Base-by-base conservation (phyloP, 1,284 basidiomycete genomes). In the Fomitopsis schrenkii region DNA sequence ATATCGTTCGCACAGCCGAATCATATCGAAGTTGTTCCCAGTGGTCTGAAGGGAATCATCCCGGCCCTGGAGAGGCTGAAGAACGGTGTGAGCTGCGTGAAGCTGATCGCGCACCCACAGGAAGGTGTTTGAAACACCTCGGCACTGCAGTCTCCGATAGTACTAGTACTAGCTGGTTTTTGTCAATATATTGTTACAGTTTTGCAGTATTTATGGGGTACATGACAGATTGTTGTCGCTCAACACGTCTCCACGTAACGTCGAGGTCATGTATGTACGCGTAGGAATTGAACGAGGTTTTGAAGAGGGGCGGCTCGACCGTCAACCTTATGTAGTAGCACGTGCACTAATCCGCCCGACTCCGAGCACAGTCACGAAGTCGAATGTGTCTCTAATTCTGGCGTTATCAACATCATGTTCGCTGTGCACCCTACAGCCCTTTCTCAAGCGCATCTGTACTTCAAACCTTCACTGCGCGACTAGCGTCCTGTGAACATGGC, bases 21-120 rank as follows among this genome's bases (percentile, higher is more conserved):
- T 57, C 62, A 44, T 3, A 64, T 76, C 2, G 78, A 83, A 64
- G 69, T 82, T 7, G 66, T 86, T 2, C 73, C 78, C 0, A 70
- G 72, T 38, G 84, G 84, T 5, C 70, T 86, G 9, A 65, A 65
- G 2, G 83, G 79, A 8, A 50, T 50, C 2, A 77, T 86, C 17
- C 57, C 66, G 0, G 74, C 62, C 7, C 65, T 86, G 53, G 71
- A 76, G 35, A 72, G 72, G 61, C 58, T 85, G 67, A 69, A 72
- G 65, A 65, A 69, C 2, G 71, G 76, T 7, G 63, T 77, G 59
- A 84, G 80, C 33, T 82, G 77, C 1, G 66, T 70, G 17, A 85
- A 86, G 66, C 70, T 87, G 8, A 73, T 86, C 17, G 79, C 64
- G 2, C 76, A 70, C 45, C 83, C 83, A 1, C 76, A 78, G 55